These are phyloP conservation scores for Globisporangium ultimum DNA, from an alignment of 352 stramenopile genomes.

Conservation along the genomic window DNA sequence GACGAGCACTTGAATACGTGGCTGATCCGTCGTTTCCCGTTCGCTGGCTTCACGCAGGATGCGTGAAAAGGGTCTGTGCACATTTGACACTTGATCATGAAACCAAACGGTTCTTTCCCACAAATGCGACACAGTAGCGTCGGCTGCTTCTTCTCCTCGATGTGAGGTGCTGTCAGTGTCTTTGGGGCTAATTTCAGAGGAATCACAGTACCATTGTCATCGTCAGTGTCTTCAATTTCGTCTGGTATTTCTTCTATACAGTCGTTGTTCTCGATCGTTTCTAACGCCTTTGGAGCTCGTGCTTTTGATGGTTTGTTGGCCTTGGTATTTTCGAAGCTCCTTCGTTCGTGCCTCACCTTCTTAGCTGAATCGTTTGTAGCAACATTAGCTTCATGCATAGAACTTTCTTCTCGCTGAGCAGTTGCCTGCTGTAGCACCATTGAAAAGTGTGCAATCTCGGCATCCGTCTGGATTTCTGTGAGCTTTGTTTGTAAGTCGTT, in stretches of 20 bases:
- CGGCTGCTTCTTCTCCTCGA: background rate
- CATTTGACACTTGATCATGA: constrained; percentile 56
- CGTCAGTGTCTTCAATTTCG: constrained; percentile 11
- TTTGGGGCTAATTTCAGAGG: background rate
- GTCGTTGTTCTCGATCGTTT: background rate
- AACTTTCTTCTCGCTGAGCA: no score
- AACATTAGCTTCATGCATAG: no score
- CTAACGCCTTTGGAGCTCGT: background rate
- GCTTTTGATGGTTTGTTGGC: background rate
- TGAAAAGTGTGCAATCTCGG: background rate
- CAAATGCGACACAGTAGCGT: constrained; percentile 14
- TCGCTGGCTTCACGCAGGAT: constrained; percentile 28
- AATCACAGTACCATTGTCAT: background rate
- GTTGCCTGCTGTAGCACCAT: background rate
- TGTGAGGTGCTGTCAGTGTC: background rate
- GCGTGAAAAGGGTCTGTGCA: constrained; percentile 48
- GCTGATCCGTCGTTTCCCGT: constrained; percentile 24
- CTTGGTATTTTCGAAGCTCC: no score
- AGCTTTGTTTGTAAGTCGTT: constrained; percentile 7
- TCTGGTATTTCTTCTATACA: constrained; percentile 8
- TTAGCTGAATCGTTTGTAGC: no score
- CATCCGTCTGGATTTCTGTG: constrained; percentile 6
- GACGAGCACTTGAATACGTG: constrained; percentile 27
- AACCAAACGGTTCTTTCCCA: constrained; percentile 39
- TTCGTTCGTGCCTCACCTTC: no score